Percentiles rank a stretch among this genome's conserved stretches.
Evolutionary conservation across 345 rosid genomes (phyloP).

Genomic region (Leavenworthia alabamica): DNA sequence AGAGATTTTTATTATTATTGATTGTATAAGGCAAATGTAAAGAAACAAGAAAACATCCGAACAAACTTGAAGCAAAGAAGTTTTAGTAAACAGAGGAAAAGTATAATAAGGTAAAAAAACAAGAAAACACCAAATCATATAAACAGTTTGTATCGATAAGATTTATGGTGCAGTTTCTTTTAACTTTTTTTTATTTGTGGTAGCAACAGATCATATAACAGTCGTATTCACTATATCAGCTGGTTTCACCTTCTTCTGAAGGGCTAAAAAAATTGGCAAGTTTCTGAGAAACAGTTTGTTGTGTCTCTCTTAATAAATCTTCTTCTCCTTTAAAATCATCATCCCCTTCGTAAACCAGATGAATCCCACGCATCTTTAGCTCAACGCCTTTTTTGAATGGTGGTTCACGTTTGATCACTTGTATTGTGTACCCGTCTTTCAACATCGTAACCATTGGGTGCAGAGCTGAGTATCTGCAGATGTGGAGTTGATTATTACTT

Average conservation of each 20-base stretch:
- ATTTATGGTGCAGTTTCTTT: too few species aligned
- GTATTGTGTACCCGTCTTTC: conserved; percentile 26
- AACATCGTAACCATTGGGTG: conserved; percentile 29
- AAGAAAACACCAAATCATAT: too few species aligned
- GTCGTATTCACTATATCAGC: neutral
- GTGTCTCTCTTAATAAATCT: neutral
- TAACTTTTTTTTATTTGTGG: neutral
- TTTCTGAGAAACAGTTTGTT: conserved; percentile 17
- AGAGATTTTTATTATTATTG: too few species aligned
- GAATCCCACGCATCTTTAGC: conserved; percentile 25
- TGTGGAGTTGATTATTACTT: conserved; percentile 43
- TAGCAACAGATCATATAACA: conserved; percentile 10
- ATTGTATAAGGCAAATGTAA: too few species aligned
- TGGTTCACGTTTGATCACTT: neutral
- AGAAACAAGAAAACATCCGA: too few species aligned
- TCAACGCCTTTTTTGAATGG: conserved; percentile 2
- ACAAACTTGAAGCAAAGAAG: too few species aligned
- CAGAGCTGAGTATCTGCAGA: conserved; percentile 37
- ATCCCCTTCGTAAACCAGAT: conserved; percentile 27
- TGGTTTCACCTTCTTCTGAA: conserved; percentile 5
- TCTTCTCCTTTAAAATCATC: conserved; percentile 16
- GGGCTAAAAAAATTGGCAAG: conserved; percentile 27
- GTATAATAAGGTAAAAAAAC: too few species aligned
- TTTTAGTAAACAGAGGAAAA: too few species aligned
- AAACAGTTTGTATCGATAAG: too few species aligned